Evolutionary conservation across 2,329 filamentous ascomycete genomes (phyloP).

Genomic region (Endoconidiophora polonica): DNA sequence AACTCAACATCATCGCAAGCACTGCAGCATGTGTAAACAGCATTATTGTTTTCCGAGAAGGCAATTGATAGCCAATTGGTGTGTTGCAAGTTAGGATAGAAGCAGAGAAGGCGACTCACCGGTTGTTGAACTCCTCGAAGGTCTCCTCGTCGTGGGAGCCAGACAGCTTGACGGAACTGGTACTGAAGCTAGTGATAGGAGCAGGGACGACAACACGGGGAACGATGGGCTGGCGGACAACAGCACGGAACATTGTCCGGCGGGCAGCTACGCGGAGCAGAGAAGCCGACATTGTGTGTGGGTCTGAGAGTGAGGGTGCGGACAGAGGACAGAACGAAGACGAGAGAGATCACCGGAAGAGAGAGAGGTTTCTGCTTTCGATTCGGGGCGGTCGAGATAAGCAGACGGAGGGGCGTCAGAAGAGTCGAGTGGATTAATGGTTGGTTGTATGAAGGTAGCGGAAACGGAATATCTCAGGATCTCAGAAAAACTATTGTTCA

Average conservation of each 20-base stretch:
- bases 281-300: constrained; percentile 42
- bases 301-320: constrained; percentile 16
- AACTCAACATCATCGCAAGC: neutral
- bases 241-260: constrained; percentile 44
- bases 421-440: constrained; percentile 8
- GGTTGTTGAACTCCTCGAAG: constrained; percentile 95
- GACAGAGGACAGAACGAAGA: neutral
- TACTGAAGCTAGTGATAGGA: constrained; percentile 30
- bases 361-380: constrained; percentile 16
- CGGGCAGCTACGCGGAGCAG: constrained; percentile 58
- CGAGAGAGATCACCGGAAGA: neutral
- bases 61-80: neutral
- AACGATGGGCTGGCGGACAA: constrained; percentile 40
- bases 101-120: constrained; percentile 34
- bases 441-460: constrained; percentile 7
- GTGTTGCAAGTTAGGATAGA: neutral
- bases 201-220: constrained; percentile 35
- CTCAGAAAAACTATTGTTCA: constrained; percentile 4
- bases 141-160: constrained; percentile 76
- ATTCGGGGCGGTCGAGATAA: constrained; percentile 1
- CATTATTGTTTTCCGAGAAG: neutral
- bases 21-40: neutral
- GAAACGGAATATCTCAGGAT: constrained; percentile 8
- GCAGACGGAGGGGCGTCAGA: constrained; percentile 1
- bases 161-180: constrained; percentile 45